Conservation (phyloP, 2,329 filamentous ascomycete genomes). For the Ceratocystis diversiconidia region DNA sequence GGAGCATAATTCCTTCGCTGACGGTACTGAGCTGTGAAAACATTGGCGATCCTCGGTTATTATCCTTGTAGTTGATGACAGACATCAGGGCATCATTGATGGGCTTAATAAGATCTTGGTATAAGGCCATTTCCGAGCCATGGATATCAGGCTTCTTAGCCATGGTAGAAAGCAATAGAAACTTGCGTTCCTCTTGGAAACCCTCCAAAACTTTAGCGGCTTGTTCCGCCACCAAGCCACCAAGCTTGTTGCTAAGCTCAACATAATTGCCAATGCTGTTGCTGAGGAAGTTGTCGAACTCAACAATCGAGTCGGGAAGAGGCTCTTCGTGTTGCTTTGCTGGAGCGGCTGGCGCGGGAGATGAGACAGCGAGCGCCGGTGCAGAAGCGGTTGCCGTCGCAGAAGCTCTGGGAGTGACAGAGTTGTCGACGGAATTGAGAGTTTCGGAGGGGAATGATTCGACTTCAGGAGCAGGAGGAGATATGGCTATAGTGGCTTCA, state of each 20-base stretch:
- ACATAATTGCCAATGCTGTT: slow-evolving; percentile 65
- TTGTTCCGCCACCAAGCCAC: slow-evolving; percentile 67
- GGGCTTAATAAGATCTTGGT: slow-evolving; percentile 69
- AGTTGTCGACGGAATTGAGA: background rate
- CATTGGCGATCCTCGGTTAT: slow-evolving; percentile 58
- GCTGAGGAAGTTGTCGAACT: slow-evolving; percentile 69
- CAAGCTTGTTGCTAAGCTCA: slow-evolving; percentile 61
- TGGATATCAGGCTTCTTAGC: slow-evolving; percentile 75
- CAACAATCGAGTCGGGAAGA: slow-evolving; percentile 65
- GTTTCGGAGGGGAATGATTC: slow-evolving; percentile 19
- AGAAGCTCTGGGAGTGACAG: background rate
- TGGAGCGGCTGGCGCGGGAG: slow-evolving; percentile 29
- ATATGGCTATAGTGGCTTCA: slow-evolving; percentile 51
- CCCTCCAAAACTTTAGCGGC: slow-evolving; percentile 43
- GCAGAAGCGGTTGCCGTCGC: slow-evolving; percentile 18
- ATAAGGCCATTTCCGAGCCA: slow-evolving; percentile 45
- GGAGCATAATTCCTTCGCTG: slow-evolving; percentile 73
- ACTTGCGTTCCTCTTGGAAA: slow-evolving; percentile 75
- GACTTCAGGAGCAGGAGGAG: slow-evolving; percentile 33
- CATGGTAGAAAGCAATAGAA: slow-evolving; percentile 76
- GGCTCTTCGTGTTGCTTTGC: slow-evolving; percentile 35
- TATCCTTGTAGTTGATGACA: slow-evolving; percentile 68
- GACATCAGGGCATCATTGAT: slow-evolving; percentile 70
- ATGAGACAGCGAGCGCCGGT: slow-evolving; percentile 16
- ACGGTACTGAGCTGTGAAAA: slow-evolving; percentile 78